Conservation (phyloP, 2,329 filamentous ascomycete species). For the Periglandula ipomoeae region DNA sequence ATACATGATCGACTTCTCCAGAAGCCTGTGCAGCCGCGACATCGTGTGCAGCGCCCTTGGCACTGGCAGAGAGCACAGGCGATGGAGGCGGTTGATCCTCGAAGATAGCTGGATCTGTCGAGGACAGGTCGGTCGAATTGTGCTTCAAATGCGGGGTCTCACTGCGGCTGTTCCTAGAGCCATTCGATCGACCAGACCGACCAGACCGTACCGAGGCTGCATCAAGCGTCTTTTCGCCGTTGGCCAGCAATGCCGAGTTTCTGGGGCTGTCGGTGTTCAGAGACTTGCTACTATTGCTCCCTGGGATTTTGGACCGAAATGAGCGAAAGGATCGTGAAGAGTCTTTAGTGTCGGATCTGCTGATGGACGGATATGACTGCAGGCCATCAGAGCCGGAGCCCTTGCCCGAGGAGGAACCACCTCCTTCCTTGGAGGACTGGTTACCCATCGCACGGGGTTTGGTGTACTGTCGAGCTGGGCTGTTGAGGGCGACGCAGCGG, state of each 20-base stretch:
- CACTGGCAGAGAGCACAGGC: conserved; percentile 63
- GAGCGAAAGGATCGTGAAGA: conserved; percentile 79
- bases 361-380: conserved; percentile 85
- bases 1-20: conserved; percentile 90
- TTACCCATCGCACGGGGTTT: conserved; percentile 55
- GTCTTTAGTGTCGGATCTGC: conserved; percentile 86
- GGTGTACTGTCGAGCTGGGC: not conserved
- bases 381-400: conserved; percentile 43
- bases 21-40: conserved; percentile 72
- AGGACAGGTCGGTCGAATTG: conserved; percentile 31
- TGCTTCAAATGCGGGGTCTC: conserved; percentile 33
- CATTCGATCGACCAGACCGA: conserved; percentile 46
- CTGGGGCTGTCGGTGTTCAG: conserved; percentile 69
- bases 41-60: conserved; percentile 65
- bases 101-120: conserved; percentile 35
- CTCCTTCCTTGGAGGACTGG: conserved; percentile 56
- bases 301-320: conserved; percentile 83
- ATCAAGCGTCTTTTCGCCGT: conserved; percentile 58
- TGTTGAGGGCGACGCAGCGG: conserved; percentile 3
- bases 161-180: conserved; percentile 34
- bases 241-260: conserved; percentile 59
- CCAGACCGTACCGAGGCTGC: conserved; percentile 65
- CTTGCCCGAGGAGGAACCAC: conserved; percentile 37
- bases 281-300: conserved; percentile 37
- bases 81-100: conserved; percentile 66